Conservation (phyloP, 331 rosid genomes). For the Phaseolus coccineus region DNA sequence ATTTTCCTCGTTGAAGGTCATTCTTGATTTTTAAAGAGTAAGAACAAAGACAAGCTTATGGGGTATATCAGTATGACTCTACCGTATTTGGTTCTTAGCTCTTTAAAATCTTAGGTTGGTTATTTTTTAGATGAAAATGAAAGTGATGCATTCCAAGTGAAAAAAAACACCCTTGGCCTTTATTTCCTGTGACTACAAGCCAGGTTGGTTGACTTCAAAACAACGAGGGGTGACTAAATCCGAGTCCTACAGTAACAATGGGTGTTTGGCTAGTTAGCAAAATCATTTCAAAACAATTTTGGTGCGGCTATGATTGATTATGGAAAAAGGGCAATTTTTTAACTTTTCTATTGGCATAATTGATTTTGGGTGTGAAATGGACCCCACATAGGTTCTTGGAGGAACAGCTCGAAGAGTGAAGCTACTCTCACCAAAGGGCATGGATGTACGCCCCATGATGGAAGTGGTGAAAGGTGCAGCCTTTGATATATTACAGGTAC, state of each 20-base stretch:
- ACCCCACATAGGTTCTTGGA: slow-evolving; percentile 74
- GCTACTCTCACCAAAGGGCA: slow-evolving; percentile 94
- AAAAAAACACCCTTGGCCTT: not conserved
- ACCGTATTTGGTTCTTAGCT: slow-evolving; percentile 1
- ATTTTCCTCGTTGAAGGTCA: not conserved
- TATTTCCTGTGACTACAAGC: slow-evolving; percentile 24
- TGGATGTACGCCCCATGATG: slow-evolving; percentile 99
- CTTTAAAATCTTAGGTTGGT: slow-evolving; percentile 21
- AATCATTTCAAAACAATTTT: not conserved
- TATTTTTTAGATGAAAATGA: not conserved
- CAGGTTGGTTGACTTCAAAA: not conserved
- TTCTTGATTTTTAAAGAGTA: slow-evolving; percentile 11
- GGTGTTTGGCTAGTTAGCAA: not conserved
- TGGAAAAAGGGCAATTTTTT: not conserved
- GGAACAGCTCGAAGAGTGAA: slow-evolving; percentile 91
- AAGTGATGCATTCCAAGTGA: no score
- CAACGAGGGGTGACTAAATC: not conserved
- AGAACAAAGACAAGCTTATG: not conserved
- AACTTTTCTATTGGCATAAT: not conserved
- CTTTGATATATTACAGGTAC: slow-evolving; percentile 91
- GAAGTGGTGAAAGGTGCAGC: slow-evolving; percentile 98
- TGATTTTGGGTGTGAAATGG: slow-evolving; percentile 13
- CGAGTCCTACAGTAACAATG: not conserved
- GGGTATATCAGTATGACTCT: not conserved
- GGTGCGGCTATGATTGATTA: not conserved